These are phyloP conservation scores for Ophiostoma triangulosporum DNA, from an alignment of 2,329 filamentous ascomycete species.

Conservation along the genomic window DNA sequence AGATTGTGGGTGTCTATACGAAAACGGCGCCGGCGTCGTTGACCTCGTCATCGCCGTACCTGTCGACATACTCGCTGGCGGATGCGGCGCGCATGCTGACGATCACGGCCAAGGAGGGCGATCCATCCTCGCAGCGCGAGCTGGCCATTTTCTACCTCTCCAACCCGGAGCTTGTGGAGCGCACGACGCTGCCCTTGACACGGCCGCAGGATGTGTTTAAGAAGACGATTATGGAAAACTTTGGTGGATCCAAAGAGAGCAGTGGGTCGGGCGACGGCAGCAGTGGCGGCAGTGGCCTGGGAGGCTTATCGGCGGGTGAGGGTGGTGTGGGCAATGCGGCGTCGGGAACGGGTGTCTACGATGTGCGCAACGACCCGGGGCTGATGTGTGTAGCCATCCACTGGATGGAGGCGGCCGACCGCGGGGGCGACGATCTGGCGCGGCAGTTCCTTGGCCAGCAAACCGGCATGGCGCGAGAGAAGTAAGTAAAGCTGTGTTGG, in stretches of 20 bases:
- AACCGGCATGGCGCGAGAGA: slow-evolving; percentile 9
- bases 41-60: slow-evolving; percentile 8
- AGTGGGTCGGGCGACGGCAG: too few species aligned
- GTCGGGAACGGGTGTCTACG: slow-evolving; percentile 24
- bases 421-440: slow-evolving; percentile 76
- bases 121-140: slow-evolving; percentile 79
- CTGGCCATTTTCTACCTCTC: slow-evolving; percentile 88
- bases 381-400: slow-evolving; percentile 91
- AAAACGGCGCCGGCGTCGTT: slow-evolving; percentile 25
- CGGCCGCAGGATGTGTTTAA: slow-evolving; percentile 84
- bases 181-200: slow-evolving; percentile 71
- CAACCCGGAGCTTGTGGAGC: slow-evolving; percentile 70
- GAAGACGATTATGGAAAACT: slow-evolving; percentile 65
- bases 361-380: slow-evolving; percentile 61
- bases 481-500: neutral
- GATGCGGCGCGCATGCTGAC: slow-evolving; percentile 84
- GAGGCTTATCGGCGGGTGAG: neutral
- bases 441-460: slow-evolving; percentile 62
- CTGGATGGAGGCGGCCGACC: slow-evolving; percentile 87
- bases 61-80: slow-evolving; percentile 50
- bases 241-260: slow-evolving; percentile 21
- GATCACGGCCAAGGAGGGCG: slow-evolving; percentile 86
- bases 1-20: slow-evolving; percentile 47
- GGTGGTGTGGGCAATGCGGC: neutral
- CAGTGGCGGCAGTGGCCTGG: slow-evolving; percentile 5